phyloP scores from a whole-genome alignment of 2,329 filamentous ascomycete genomes.

The Aureobasidium zeae region DNA sequence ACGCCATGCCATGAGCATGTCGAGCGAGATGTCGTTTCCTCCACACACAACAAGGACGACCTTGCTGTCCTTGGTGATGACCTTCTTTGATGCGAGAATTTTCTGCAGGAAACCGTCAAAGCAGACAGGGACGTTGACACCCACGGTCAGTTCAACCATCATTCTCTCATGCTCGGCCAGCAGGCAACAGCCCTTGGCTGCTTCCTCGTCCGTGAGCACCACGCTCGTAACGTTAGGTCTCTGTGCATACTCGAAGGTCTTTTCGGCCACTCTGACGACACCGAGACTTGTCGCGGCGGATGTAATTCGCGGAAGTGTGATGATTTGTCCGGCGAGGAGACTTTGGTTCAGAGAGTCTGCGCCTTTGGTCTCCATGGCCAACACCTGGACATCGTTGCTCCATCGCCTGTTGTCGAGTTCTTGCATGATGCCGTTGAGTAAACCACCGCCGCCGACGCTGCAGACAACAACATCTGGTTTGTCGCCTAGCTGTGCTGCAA shows the following conservation, averaged over 20 bases:
- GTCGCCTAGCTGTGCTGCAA: conserved; percentile 35
- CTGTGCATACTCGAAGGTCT: conserved; percentile 55
- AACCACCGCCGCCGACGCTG: conserved; percentile 72
- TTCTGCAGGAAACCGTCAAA: conserved; percentile 56
- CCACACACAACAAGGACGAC: conserved; percentile 83
- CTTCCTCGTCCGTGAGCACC: conserved; percentile 66
- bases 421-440: conserved; percentile 66
- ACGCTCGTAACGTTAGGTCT: conserved; percentile 44
- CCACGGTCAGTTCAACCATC: conserved; percentile 77
- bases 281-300: conserved; percentile 68
- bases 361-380: conserved; percentile 69
- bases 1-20: conserved; percentile 44
- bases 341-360: conserved; percentile 61
- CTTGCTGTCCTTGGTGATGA: conserved; percentile 56
- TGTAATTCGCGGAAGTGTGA: conserved; percentile 62
- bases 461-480: conserved; percentile 63
- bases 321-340: conserved; percentile 42
- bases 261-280: conserved; percentile 56
- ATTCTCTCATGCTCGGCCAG: conserved; percentile 75
- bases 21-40: conserved; percentile 43
- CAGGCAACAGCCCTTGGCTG: conserved; percentile 65
- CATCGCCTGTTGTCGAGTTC: conserved; percentile 47
- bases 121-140: conserved; percentile 63
- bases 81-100: conserved; percentile 43
- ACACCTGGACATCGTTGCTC: conserved; percentile 39